A percentile compares a stretch with the other conserved stretches of the same genome.
phyloP scores from a whole-genome alignment of 441 rosid genomes.

The Hura crepitans region DNA sequence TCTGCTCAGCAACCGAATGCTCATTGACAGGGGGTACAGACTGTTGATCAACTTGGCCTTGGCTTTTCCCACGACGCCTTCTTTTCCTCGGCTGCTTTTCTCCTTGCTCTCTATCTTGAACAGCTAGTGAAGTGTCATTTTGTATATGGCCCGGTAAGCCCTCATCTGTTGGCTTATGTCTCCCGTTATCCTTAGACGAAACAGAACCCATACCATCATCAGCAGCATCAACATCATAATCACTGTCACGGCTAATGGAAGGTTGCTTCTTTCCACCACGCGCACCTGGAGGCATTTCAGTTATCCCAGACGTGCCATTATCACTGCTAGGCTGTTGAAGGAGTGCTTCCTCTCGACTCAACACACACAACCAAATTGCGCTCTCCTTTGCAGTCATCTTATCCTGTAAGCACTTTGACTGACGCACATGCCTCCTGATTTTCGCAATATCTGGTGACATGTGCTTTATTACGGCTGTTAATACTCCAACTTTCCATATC shows the following conservation, averaged over 20 bases:
- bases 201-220: slow-evolving; percentile 66
- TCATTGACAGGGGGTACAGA: slow-evolving; percentile 32
- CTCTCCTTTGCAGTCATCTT: slow-evolving; percentile 99
- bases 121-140: slow-evolving; percentile 19
- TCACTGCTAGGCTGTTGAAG: slow-evolving; percentile 79
- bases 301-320: slow-evolving; percentile 76
- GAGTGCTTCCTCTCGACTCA: slow-evolving; percentile 73
- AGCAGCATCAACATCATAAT: slow-evolving; percentile 76
- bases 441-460: slow-evolving; percentile 96
- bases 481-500: slow-evolving; percentile 97
- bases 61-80: slow-evolving; percentile 36
- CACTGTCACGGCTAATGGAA: slow-evolving; percentile 58
- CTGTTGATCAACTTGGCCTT: slow-evolving; percentile 29
- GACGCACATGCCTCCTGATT: slow-evolving; percentile 89
- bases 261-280: slow-evolving; percentile 44
- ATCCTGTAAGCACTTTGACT: slow-evolving; percentile 96
- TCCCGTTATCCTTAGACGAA: slow-evolving; percentile 66
- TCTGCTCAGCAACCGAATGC: slow-evolving; percentile 33
- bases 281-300: slow-evolving; percentile 50
- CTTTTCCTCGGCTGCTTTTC: slow-evolving; percentile 45
- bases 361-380: slow-evolving; percentile 92
- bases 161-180: slow-evolving; percentile 34
- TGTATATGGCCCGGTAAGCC: slow-evolving; percentile 27
- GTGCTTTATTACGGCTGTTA: slow-evolving; percentile 95
- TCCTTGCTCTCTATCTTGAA: slow-evolving; percentile 33